Conservation (phyloP, 2,329 filamentous ascomycete genomes). For the Mycosphaerella sp. region DNA sequence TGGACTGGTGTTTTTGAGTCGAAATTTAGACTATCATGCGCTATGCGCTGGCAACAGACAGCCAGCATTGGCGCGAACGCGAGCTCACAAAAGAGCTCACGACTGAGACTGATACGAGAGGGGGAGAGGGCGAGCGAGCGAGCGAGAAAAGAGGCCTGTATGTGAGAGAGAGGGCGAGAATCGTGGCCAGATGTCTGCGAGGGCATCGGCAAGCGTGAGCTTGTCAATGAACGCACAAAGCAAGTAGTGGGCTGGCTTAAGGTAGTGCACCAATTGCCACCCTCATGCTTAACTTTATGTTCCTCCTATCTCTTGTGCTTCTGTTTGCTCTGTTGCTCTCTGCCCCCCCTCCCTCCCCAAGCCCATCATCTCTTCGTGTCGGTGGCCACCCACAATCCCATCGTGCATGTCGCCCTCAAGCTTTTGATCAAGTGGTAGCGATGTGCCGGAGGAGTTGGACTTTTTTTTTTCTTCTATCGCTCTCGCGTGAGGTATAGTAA, state of each 20-base stretch:
- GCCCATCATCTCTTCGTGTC: not conserved
- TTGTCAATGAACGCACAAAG: constrained; percentile 17
- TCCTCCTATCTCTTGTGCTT: constrained; percentile 6
- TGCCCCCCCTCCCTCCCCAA: not conserved
- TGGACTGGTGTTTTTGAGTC: constrained; percentile 10
- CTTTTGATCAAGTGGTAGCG: not conserved
- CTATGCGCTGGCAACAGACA: constrained; percentile 14
- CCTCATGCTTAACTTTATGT: constrained; percentile 13
- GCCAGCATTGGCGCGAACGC: constrained; percentile 9
- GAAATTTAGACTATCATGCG: constrained; percentile 13
- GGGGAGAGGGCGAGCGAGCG: not conserved
- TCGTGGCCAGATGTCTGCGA: constrained; percentile 16
- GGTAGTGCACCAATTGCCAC: constrained; percentile 22
- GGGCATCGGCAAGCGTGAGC: constrained; percentile 15
- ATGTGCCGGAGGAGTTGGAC: constrained; percentile 7
- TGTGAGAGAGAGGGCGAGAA: constrained; percentile 4
- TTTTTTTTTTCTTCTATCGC: no score
- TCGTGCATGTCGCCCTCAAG: constrained; percentile 2
- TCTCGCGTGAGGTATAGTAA: no score
- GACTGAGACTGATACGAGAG: constrained; percentile 13
- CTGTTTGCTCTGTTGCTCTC: not conserved
- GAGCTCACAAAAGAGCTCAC: constrained; percentile 8
- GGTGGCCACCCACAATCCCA: not conserved
- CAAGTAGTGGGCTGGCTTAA: constrained; percentile 14
- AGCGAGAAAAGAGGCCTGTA: no score